These are phyloP conservation scores for Saccharomyces hybrid DNA, from an alignment of 1,139 yeast species.

Conservation along the genomic window DNA sequence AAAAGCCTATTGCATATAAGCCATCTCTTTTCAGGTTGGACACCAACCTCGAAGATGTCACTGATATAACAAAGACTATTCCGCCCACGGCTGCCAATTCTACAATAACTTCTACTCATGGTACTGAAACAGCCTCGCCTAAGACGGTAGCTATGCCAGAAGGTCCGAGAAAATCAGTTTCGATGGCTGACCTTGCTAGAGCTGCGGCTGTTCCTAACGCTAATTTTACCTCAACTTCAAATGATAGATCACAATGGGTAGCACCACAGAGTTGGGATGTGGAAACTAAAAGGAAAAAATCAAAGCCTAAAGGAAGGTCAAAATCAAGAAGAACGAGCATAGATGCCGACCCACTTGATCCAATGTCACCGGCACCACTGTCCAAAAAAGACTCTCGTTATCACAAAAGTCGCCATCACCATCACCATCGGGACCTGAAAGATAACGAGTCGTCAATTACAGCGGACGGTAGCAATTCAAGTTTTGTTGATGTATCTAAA, in stretches of 20 bases:
- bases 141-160: background rate
- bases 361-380: background rate
- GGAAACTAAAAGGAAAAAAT: constrained; percentile 32
- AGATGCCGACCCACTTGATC: constrained; percentile 1
- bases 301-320: constrained; percentile 10
- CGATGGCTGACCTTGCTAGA: constrained; percentile 19
- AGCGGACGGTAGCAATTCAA: background rate
- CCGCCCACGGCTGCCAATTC: background rate
- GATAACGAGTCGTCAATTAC: background rate
- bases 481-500: background rate
- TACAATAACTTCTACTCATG: background rate
- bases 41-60: constrained; percentile 26
- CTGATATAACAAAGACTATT: constrained; percentile 25
- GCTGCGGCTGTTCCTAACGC: constrained; percentile 15
- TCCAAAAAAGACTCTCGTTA: constrained; percentile 1
- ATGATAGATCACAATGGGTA: constrained; percentile 37
- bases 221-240: constrained; percentile 6
- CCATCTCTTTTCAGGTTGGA: constrained; percentile 21
- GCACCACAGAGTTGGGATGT: constrained; percentile 84
- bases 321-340: constrained; percentile 8
- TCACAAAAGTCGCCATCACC: background rate
- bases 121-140: background rate
- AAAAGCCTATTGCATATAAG: constrained; percentile 5
- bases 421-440: background rate
- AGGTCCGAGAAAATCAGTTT: constrained; percentile 24